phyloP scores from a whole-genome alignment of 345 rosid genomes.

The Passiflora organensis region DNA sequence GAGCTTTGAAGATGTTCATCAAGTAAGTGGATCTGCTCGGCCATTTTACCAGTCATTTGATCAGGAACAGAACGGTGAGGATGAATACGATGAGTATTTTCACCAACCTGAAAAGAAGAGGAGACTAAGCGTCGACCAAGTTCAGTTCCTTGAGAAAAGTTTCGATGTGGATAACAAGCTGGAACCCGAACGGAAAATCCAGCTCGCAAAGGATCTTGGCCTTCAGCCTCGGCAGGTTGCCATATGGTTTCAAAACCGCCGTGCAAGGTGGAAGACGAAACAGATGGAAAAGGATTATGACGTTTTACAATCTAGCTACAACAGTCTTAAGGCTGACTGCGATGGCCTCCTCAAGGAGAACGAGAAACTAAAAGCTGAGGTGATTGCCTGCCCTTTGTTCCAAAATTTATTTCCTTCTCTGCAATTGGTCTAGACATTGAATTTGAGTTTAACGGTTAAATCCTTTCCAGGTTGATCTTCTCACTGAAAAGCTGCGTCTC shows the following conservation, averaged over 20 bases:
- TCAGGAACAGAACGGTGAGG: constrained; percentile 20
- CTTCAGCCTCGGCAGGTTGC: constrained; percentile 28
- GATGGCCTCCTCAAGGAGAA: constrained; percentile 20
- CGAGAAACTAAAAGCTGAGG: constrained; percentile 24
- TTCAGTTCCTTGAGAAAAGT: constrained; percentile 22
- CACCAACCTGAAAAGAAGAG: constrained; percentile 27
- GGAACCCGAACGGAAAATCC: constrained; percentile 27
- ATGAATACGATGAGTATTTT: constrained; percentile 23
- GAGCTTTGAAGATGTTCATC: constrained; percentile 22
- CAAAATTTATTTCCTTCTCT: background rate
- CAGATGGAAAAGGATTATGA: constrained; percentile 25
- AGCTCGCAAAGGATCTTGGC: constrained; percentile 26
- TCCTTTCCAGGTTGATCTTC: constrained; percentile 17
- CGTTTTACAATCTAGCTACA: constrained; percentile 15
- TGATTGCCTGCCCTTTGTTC: background rate
- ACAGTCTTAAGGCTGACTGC: constrained; percentile 19
- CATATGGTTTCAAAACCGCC: constrained; percentile 31
- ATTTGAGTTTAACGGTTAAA: background rate
- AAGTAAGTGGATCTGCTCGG: constrained; percentile 12
- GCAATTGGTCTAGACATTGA: background rate
- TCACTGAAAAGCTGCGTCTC: constrained; percentile 14
- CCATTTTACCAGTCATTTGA: constrained; percentile 13
- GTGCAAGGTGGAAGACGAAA: constrained; percentile 27
- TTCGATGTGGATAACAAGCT: constrained; percentile 29
- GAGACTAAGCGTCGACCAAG: constrained; percentile 20